Percentiles rank a stretch among this genome's conserved stretches.
These are phyloP conservation scores for Didymosphaeria variabile DNA, from an alignment of 2,329 filamentous ascomycete genomes.

Conservation along the genomic window DNA sequence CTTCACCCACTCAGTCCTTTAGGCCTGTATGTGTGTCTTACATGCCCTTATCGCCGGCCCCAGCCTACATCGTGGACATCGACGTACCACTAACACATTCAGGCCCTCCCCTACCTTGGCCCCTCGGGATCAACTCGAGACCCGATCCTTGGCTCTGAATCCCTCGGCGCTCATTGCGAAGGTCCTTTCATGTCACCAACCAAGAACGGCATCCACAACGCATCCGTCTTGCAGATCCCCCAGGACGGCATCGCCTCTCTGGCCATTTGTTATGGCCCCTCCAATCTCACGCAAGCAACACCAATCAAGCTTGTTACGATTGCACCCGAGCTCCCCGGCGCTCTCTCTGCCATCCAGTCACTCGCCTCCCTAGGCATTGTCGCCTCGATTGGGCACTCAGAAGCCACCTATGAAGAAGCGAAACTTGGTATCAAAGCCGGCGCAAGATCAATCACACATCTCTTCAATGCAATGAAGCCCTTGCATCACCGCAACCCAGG, in stretches of 20 bases:
- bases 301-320: constrained; percentile 82
- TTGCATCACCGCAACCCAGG: constrained; percentile 91
- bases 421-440: constrained; percentile 75
- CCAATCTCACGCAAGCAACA: constrained; percentile 65
- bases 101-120: constrained; percentile 78
- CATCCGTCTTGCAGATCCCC: constrained; percentile 72
- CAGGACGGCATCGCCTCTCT: constrained; percentile 71
- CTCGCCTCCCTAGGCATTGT: constrained; percentile 73
- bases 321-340: constrained; percentile 78
- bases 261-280: constrained; percentile 74
- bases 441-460: constrained; percentile 88
- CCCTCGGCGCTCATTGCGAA: constrained; percentile 88
- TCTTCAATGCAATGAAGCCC: constrained; percentile 94
- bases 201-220: constrained; percentile 88
- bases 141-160: constrained; percentile 78
- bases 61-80: neutral
- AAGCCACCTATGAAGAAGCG: constrained; percentile 86
- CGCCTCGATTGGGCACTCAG: constrained; percentile 85
- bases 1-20: neutral
- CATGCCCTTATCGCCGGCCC: neutral
- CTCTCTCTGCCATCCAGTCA: constrained; percentile 74
- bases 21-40: neutral
- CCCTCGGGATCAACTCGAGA: constrained; percentile 71
- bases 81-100: constrained; percentile 5
- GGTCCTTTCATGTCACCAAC: constrained; percentile 84